phyloP scores from a whole-genome alignment of 2,329 filamentous ascomycete genomes.

The Ophiosphaerella korrae region DNA sequence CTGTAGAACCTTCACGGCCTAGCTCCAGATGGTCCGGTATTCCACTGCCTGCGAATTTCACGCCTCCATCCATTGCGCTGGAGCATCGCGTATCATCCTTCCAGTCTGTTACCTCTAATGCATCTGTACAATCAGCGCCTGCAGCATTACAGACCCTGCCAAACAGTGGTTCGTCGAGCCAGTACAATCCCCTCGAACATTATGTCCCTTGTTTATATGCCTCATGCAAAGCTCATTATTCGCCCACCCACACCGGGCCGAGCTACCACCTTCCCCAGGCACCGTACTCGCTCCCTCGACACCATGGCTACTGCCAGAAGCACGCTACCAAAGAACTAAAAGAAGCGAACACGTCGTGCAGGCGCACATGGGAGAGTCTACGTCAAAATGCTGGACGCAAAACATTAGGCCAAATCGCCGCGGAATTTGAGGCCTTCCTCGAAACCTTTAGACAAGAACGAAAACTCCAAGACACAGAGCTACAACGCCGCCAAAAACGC shows the following conservation, averaged over 20 bases:
- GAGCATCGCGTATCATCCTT: constrained; percentile 26
- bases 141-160: constrained; percentile 10
- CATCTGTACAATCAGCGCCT: constrained; percentile 25
- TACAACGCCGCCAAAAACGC: constrained; percentile 16
- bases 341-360: constrained; percentile 29
- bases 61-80: constrained; percentile 12
- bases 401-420: constrained; percentile 33
- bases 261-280: constrained; percentile 35
- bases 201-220: constrained; percentile 37
- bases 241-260: constrained; percentile 25
- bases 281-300: constrained; percentile 33
- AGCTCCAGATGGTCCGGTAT: constrained; percentile 21
- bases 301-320: constrained; percentile 32
- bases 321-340: constrained; percentile 37
- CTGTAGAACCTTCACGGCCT: constrained; percentile 8
- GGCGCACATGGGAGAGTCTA: constrained; percentile 32
- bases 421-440: constrained; percentile 34
- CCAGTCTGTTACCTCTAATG: constrained; percentile 20
- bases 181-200: constrained; percentile 38
- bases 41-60: constrained; percentile 21
- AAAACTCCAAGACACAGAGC: constrained; percentile 10
- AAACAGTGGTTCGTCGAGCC: constrained; percentile 11
- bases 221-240: constrained; percentile 33
- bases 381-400: constrained; percentile 42
- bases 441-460: constrained; percentile 20